A percentile compares a stretch with the other conserved stretches of the same genome.
Evolutionary conservation across 2,329 filamentous ascomycete genomes (phyloP).

Genomic region (Xylariaceae sp.): DNA sequence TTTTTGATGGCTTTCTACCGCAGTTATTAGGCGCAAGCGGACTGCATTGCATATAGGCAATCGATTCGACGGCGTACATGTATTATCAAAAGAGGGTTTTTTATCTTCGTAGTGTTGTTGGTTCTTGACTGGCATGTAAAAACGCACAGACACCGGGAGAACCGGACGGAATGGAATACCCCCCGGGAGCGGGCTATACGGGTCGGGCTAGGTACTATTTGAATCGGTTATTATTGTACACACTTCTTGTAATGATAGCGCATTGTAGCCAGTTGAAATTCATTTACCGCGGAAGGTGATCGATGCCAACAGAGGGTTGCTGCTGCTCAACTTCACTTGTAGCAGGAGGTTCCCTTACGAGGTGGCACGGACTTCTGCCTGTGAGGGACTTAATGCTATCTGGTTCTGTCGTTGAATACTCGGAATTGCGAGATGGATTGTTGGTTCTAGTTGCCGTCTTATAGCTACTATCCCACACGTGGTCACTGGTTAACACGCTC

Average conservation of each 20-base stretch:
- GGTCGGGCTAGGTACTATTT: background rate
- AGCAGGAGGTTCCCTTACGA: no score
- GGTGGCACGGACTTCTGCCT: no score
- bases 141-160: background rate
- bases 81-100: background rate
- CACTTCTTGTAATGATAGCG: background rate
- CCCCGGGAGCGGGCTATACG: background rate
- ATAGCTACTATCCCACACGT: no score
- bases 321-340: no score
- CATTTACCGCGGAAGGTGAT: background rate
- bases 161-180: background rate
- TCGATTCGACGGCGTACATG: no score
- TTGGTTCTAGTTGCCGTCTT: no score
- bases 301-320: no score
- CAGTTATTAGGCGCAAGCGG: background rate
- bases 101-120: background rate
- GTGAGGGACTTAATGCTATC: no score
- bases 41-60: background rate
- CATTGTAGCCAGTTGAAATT: background rate
- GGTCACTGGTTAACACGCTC: no score
- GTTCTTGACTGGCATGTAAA: background rate
- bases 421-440: no score
- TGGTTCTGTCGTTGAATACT: no score
- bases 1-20: background rate
- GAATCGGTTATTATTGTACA: background rate